A percentile compares a stretch with the other conserved stretches of the same genome.
phyloP scores from a whole-genome alignment of 208 protist species.

The Spongospora subterranea region DNA sequence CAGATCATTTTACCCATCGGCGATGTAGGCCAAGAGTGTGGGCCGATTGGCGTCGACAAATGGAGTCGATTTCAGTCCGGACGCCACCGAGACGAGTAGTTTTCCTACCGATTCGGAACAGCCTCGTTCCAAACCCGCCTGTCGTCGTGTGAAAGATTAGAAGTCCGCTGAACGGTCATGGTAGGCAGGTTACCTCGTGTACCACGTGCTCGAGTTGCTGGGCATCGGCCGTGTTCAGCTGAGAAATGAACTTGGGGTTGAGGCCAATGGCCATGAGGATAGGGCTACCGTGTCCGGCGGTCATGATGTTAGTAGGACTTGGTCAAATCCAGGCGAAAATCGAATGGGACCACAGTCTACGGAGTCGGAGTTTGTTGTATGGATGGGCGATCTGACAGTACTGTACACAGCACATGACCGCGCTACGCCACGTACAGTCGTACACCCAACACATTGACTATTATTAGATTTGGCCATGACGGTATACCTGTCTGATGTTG shows the following conservation, averaged over 20 bases:
- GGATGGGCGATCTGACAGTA: no score
- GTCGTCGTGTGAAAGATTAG: not conserved
- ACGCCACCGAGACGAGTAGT: slow-evolving; percentile 12
- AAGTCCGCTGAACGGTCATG: not conserved
- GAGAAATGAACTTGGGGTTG: slow-evolving; percentile 10
- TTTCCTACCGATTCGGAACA: slow-evolving; percentile 33
- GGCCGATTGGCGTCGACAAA: not conserved
- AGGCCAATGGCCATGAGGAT: slow-evolving; percentile 25
- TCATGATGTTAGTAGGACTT: no score
- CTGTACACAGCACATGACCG: no score
- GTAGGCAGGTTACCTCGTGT: not conserved
- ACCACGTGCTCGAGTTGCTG: slow-evolving; percentile 36
- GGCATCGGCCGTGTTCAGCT: not conserved
- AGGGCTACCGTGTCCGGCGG: not conserved
- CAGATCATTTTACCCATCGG: not conserved
- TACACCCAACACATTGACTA: no score
- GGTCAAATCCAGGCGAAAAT: not conserved
- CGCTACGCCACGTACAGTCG: no score
- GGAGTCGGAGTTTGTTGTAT: no score
- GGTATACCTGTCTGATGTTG: no score
- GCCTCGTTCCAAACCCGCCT: slow-evolving; percentile 4
- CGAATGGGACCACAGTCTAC: not conserved
- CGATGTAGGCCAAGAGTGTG: not conserved
- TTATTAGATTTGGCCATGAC: no score
- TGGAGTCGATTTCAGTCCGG: not conserved